Base-by-base conservation (phyloP, 1,139 yeast genomes). In the Dujonia santamariae region DNA sequence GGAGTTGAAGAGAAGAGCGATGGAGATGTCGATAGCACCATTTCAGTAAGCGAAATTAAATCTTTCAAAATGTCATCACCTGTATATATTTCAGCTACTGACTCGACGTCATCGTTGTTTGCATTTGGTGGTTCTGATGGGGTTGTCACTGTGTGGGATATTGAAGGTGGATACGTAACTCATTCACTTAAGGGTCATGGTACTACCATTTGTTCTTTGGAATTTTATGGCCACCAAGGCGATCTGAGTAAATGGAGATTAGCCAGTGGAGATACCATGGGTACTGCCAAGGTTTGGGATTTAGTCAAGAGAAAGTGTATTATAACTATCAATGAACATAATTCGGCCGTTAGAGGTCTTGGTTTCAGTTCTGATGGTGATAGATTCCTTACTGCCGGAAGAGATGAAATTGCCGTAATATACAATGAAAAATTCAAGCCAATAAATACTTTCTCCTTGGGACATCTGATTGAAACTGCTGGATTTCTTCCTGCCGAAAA, bases 41-140 rank as follows among this genome's bases (percentile, higher is more conserved):
- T 13, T n/a, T 7, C 26, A 7, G 75, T 66, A 41, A 62, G 59
- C 53, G 71, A 68, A 56, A 65, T 63, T 56, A 85, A 71, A 55
- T 62, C 67, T 15, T 69, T 72, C 59, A 81, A 76, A 53, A 53
- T 83, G 36, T 64, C 85, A 3, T 79, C 96, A 1, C 96, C 97
- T 1, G 85, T 86, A 1, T 85, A 85, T 55, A 82, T 87, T 14
- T 74, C 88, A 38, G 70, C 82, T 11, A 76, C 77, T 21, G 98
- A 92, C 56, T 57, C 76, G 4, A 87, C 97, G 0, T 84, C 96
- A 12, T 78, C 95, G 4, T 67, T 92, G 33, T 78, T 90, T 51
- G 95, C 96, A 24, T 81, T 94, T 50, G 99, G 99, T 32, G 92
- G 96, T 31, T 85, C 97, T 1, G 98, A 94, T 55, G 97, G 98